Base-by-base conservation (phyloP, 139 green algal species). In the Eudorina sp. region DNA sequence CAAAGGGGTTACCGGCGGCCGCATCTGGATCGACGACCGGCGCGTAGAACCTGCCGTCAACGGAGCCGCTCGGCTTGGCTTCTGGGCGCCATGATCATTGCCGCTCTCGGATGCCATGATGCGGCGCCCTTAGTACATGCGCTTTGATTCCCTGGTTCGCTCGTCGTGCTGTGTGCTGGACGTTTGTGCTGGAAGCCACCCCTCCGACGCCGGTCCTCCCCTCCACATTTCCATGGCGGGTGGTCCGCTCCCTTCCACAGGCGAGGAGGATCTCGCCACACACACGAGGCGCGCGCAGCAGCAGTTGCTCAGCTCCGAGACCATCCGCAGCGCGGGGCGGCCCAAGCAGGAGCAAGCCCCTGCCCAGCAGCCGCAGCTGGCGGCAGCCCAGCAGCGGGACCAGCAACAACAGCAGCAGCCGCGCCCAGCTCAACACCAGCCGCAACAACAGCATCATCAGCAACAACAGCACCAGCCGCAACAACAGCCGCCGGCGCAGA, bases 221-320 rank as follows among this genome's bases (percentile, higher is more conserved):
- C 0, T 11, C 23, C 53, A 5, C 4, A 55, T 9, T 78, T 38
- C 55, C 58, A 41, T 60, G 51, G 51, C 14, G 51, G 13, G 13
- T 7, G 34, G 4, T 23, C 4, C 8, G 36, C 25, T 29, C 41
- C 27, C 36, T 3, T 55, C 11, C 48, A 68, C 91, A 96, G 94
- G 66, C 41, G 93, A 96, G 75, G 90, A 93, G 25, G 93, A 94
- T 13, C 76, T 97, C 38, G 81, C 89, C 16, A 70, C 90, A 0
- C 93, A 96, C 84, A 94, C 92, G 2, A 40, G 81, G 2, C 82
- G 94, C 36, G 78, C 94, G 75, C 83, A 90, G 34, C 55, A 62
- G 21, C 90, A 94, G 46, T 55, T 95, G 41, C 74, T 90, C 11
- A 83, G 45, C 38, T 89, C 89, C 53, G 83, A 85, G 4, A 48